Conservation (phyloP, 495 filamentous ascomycete genomes). For the Paragyromitra xinjiangensis region DNA sequence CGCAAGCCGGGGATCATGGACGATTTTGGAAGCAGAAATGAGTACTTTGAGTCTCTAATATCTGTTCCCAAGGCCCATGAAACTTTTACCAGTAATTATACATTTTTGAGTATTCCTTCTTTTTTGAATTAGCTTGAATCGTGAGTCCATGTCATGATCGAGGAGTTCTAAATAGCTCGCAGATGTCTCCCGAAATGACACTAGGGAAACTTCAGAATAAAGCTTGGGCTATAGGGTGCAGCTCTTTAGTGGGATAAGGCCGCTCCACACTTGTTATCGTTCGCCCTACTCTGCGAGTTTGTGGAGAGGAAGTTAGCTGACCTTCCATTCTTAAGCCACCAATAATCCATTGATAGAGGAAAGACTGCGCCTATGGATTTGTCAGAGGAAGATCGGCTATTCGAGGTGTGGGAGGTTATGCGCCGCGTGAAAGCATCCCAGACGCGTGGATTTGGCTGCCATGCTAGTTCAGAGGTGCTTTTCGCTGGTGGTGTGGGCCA, state of each 20-base stretch:
- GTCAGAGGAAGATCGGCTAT: not conserved
- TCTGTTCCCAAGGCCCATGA: not conserved
- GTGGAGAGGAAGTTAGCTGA: too few relatives aligned
- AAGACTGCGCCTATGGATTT: not conserved
- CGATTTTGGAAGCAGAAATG: not conserved
- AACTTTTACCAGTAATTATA: not conserved
- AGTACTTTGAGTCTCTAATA: not conserved
- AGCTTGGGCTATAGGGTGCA: too few relatives aligned
- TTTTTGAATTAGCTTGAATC: not conserved
- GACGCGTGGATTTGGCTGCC: not conserved
- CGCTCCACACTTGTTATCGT: too few relatives aligned
- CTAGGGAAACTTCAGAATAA: too few relatives aligned
- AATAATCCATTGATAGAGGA: not conserved
- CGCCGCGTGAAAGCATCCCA: not conserved
- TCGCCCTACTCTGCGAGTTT: too few relatives aligned
- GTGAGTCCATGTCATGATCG: not conserved
- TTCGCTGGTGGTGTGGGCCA: not conserved
- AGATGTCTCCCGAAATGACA: not conserved
- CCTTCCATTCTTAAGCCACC: too few relatives aligned
- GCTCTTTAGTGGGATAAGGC: too few relatives aligned
- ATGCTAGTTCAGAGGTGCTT: not conserved
- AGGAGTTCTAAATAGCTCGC: not conserved
- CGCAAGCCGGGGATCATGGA: not conserved
- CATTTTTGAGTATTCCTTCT: not conserved
- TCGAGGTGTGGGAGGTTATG: conserved; percentile 2